Evolutionary conservation across 495 filamentous ascomycete species (phyloP).

Genomic region (Rhypophila decipiens): DNA sequence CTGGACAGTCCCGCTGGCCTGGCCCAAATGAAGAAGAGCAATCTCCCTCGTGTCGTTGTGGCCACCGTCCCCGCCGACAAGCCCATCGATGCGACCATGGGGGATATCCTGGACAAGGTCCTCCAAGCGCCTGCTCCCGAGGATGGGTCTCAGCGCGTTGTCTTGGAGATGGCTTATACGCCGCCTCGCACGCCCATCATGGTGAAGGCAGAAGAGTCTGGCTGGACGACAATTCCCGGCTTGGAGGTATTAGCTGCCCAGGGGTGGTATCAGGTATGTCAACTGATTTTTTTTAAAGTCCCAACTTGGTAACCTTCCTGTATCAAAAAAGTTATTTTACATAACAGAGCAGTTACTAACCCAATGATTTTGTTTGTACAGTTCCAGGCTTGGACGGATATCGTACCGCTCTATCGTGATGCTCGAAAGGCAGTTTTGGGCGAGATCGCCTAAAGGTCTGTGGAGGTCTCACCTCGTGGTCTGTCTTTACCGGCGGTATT

Average conservation of each 20-base stretch:
- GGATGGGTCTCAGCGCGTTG: constrained; percentile 45
- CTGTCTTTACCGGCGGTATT: too few species aligned
- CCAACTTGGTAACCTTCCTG: too few species aligned
- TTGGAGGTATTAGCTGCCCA: constrained; percentile 88
- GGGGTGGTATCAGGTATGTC: constrained; percentile 63
- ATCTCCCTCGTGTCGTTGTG: constrained; percentile 65
- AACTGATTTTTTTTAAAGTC: not conserved
- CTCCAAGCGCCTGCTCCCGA: constrained; percentile 45
- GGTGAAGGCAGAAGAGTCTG: constrained; percentile 69
- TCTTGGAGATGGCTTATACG: constrained; percentile 97
- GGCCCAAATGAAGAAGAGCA: constrained; percentile 30
- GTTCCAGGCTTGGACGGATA: constrained; percentile 76
- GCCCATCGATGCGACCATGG: constrained; percentile 68
- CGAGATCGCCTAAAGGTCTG: too few species aligned
- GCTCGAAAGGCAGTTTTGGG: constrained; percentile 50
- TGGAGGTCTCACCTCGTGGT: too few species aligned
- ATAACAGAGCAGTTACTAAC: too few species aligned
- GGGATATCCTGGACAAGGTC: constrained; percentile 56
- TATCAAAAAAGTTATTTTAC: constrained; percentile 1
- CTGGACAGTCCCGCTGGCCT: constrained; percentile 49
- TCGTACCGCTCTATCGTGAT: constrained; percentile 60
- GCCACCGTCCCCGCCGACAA: constrained; percentile 87
- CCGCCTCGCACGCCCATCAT: constrained; percentile 78
- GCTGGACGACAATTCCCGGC: constrained; percentile 84
- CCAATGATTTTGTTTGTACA: too few species aligned